Evolutionary conservation across 1,284 basidiomycete genomes (phyloP).

Genomic region (Ceratobasidium theobromae): DNA sequence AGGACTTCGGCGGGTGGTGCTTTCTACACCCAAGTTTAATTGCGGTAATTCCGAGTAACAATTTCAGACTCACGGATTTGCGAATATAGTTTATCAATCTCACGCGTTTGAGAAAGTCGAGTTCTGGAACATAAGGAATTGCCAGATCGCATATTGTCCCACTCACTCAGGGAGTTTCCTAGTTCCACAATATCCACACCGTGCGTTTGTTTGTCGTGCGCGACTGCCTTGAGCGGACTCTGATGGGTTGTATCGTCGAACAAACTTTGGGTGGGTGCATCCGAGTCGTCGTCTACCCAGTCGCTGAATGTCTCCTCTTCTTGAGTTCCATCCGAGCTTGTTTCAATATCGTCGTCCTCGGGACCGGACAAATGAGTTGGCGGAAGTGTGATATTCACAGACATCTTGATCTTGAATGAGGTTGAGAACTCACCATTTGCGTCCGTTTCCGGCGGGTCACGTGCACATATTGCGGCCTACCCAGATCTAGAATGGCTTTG

Average conservation of each 20-base stretch:
- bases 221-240: slow-evolving; percentile 61
- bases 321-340: slow-evolving; percentile 1
- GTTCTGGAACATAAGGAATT: slow-evolving; percentile 41
- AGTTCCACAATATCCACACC: slow-evolving; percentile 62
- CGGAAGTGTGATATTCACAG: slow-evolving; percentile 21
- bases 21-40: slow-evolving; percentile 49
- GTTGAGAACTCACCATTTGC: slow-evolving; percentile 4
- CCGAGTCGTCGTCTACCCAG: slow-evolving; percentile 67
- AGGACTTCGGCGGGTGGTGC: slow-evolving; percentile 50
- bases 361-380: slow-evolving; percentile 19
- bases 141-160: slow-evolving; percentile 39
- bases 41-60: slow-evolving; percentile 2
- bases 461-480: background rate
- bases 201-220: slow-evolving; percentile 63
- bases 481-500: background rate
- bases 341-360: slow-evolving; percentile 17
- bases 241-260: slow-evolving; percentile 71
- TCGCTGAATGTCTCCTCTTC: slow-evolving; percentile 70
- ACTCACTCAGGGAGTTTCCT: slow-evolving; percentile 57
- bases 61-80: slow-evolving; percentile 53
- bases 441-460: slow-evolving; percentile 22
- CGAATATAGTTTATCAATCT: slow-evolving; percentile 86
- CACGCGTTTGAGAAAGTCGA: slow-evolving; percentile 72
- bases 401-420: slow-evolving; percentile 4
- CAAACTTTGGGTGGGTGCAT: slow-evolving; percentile 68